Evolutionary conservation across 1,284 basidiomycete species (phyloP), one percentile per base, ranked within the genome.

Genomic region (Kalmanozyma brasiliensis): DNA sequence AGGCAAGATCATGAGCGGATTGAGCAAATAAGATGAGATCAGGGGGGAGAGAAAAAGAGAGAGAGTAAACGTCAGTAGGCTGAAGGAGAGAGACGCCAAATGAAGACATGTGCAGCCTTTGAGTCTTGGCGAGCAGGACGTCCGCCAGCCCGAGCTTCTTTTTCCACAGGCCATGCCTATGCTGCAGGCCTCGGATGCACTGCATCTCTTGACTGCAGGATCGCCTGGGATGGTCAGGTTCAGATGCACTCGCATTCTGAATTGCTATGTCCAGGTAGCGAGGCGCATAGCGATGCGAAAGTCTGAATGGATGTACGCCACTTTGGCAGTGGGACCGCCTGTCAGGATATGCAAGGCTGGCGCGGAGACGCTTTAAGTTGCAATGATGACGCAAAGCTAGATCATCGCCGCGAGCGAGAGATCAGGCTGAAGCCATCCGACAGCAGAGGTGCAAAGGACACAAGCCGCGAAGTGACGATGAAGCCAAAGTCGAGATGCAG

Each of bases 381-480:
- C 36, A 36, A 36, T 8, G 43, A 34, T 20, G 42, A 44, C 35
- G 17, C 49, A 47, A 17, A 49, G 53, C 49, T 48, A 40, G 49
- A 52, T 49, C 22, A 41, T 40, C 33, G 34, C 44, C 45, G 42
- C 29, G 24, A 32, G 22, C 42, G 8, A 37, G 24, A 49, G 36
- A 40, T 37, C 30, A 40, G 26, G 41, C 30, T 30, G 24, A 35
- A 35, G 34, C 14, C 23, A 14, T 17, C 1, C 17, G 35, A 23
- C 26, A 20, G 32, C 38, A 34, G 14, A 34, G 22, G 32, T 37
- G 22, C 22, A 23, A 37, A 20, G 34, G 32, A 16, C 23, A 22
- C 17, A 22, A 19, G 33, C 33, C 22, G 26, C 7, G 7, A 29
- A 26, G n/a, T n/a, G n/a, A n/a, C n/a, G n/a, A n/a, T n/a, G 23